Evolutionary conservation across 371 early-diverging fungal genomes (phyloP), one percentile per base, ranked within the genome.

Genomic region (Fennellomyces sp.): DNA sequence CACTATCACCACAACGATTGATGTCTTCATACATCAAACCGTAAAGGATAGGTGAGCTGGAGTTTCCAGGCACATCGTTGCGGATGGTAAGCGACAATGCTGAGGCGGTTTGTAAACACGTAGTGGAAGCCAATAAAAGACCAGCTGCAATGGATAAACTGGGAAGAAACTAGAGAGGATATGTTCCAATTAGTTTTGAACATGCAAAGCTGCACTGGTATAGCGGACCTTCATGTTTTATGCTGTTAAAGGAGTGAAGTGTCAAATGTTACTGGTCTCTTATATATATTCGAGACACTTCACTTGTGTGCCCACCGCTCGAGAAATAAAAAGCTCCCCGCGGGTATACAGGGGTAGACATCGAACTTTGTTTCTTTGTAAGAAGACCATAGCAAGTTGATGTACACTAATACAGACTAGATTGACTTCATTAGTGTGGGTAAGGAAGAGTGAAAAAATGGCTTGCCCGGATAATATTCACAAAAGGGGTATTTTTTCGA

Each of bases 1-100:
- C 66, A 41, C 62, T 38, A 25, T 67, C 68, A 13, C 68, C 68
- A 25, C 60, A 56, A 5, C 56, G 60, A 33, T 62, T 67, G 42
- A 67, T 67, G 36, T 67, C 68, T 26, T 67, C 68, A 52, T 63
- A 67, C 68, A 67, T 67, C 10, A 58, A 39, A 25, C 68, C 68
- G 21, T 67, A 67, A 8, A 63, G 55, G 7, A 55, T 56, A 23
- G 68, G 56, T 4, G 56, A 67, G n/a, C 60, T 67, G 4, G 60
- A 33, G 48, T 67, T 67, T 19, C 68, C 68, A 48, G 68, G 56
- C 13, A 67, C 59, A 35, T 67, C 68, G 33, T 62, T 58, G 5
- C 68, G 56, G 21, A 67, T 63, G 11, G 58, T 67, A 13, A 67
- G 48, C 3, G 64, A 61, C 7, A 69, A 49, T 0, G 64, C 57